Base-by-base conservation (phyloP, 768 basidiomycete genomes). In the Suillus brevipes region DNA sequence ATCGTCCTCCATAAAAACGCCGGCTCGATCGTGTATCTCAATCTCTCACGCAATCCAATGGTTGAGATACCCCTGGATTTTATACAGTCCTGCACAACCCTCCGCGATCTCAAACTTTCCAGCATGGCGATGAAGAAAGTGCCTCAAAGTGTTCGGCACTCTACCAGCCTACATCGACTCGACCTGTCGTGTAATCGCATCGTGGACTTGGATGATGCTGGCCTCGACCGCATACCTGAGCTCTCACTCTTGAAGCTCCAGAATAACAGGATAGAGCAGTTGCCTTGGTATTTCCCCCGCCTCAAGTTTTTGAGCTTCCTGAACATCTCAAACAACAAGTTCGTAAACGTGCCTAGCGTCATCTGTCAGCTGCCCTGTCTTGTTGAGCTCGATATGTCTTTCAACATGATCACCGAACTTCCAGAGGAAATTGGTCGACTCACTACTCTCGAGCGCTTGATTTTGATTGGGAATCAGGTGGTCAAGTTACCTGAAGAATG, bases 301-400 rank as follows among this genome's bases (percentile, higher is more conserved):
- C 79, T 98, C 66, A 82, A 84, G 49, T 77, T 80, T 52, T 85
- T 99, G 62, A 86, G 85, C 58, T 86, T 87, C 31, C 84, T 99
- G 67, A 97, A 97, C 78, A 90, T 99, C 64, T 97, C 95, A 62
- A 98, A 98, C 78, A 99, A 99, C 82, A 93, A 94, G 74, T 95
- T 98, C 75, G 84, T 84, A 36, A 72, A 71, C 8, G 82, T 99
- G 60, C 97, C 97, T 0, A 68, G 80, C 0, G 91, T 91, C 42
- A 84, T 99, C 34, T 88, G 85, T 74, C 81, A 89, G 66, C 85
- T 99, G 72, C 77, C 80, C 6, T 83, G 79, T n/a, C 85, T 99
- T 23, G 79, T 84, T 43, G 93, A 96, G 70, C 87, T 99, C 23
- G 96, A 99, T 71, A 82, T 97, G 45, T 99, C 97, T 0, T 98